Conservation (phyloP, 768 basidiomycete species). For the Boletus coccyginus region DNA sequence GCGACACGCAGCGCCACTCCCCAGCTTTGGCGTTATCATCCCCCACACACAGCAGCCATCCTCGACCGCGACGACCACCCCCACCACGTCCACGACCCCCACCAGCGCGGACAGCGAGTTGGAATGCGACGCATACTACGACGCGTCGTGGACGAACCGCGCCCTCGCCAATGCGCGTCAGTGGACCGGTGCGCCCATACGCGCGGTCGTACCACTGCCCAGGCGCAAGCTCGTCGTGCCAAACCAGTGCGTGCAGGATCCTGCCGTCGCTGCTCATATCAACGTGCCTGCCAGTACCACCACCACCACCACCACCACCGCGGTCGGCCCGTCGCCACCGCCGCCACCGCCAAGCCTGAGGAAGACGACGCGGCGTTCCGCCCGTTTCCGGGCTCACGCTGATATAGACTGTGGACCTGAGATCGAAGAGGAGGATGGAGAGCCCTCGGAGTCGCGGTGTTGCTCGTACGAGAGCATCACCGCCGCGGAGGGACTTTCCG, state of each 20-base stretch:
- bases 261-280: not conserved
- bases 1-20: not conserved
- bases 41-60: not conserved
- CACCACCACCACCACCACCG: not conserved
- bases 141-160: not conserved
- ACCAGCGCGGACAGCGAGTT: not conserved
- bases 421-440: not conserved
- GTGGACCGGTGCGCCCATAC: slow-evolving; percentile 24
- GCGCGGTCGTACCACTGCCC: slow-evolving; percentile 21
- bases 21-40: slow-evolving; percentile 2
- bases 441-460: not conserved
- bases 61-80: not conserved
- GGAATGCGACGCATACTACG: not conserved
- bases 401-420: not conserved
- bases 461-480: slow-evolving; percentile 28
- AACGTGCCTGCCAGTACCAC: not conserved
- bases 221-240: slow-evolving; percentile 5
- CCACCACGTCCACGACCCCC: not conserved
- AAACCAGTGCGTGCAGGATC: too few species aligned
- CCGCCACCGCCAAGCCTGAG: not conserved
- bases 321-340: not conserved
- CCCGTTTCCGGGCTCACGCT: not conserved
- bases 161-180: not conserved
- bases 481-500: slow-evolving; percentile 19
- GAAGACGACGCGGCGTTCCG: not conserved